phyloP scores from a whole-genome alignment of 106 monocot species.

The Phalaenopsis equestris region DNA sequence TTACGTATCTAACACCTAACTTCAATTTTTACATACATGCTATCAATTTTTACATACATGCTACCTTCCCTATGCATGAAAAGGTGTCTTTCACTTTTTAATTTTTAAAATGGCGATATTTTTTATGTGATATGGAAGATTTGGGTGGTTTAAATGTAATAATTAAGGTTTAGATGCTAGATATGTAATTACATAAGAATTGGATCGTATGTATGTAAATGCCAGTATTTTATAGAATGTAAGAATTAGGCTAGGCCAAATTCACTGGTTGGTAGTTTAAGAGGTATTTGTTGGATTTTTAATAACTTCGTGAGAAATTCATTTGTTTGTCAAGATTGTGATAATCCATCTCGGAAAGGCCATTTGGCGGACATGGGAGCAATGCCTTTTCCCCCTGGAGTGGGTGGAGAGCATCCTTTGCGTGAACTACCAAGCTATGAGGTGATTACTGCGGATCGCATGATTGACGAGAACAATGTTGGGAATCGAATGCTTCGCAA shows the following conservation, averaged over 20 bases:
- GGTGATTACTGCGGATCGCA: conserved; percentile 71
- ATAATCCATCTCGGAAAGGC: conserved; percentile 64
- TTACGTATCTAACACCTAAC: no score
- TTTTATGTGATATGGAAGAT: no score
- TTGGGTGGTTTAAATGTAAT: no score
- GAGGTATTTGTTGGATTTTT: conserved; percentile 18
- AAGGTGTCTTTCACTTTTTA: no score
- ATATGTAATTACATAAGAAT: no score
- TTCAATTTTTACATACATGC: no score
- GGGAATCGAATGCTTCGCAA: conserved; percentile 92
- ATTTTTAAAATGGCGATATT: no score
- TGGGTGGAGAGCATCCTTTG: conserved; percentile 52
- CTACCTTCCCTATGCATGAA: no score
- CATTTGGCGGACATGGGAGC: conserved; percentile 50
- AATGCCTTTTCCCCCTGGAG: conserved; percentile 97
- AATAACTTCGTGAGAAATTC: conserved; percentile 63
- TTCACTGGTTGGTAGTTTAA: conserved; percentile 26
- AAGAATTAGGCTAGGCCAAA: conserved; percentile 19
- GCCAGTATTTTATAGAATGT: background rate
- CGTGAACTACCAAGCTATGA: conserved; percentile 56
- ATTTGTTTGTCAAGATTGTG: conserved; percentile 82
- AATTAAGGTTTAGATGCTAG: no score
- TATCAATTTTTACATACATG: no score
- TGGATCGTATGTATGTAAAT: no score
- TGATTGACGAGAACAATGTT: conserved; percentile 90